A percentile compares a stretch with the other conserved stretches of the same genome.
phyloP scores from a whole-genome alignment of 2,329 filamentous ascomycete species.

The Tolypocladium endophyticum region DNA sequence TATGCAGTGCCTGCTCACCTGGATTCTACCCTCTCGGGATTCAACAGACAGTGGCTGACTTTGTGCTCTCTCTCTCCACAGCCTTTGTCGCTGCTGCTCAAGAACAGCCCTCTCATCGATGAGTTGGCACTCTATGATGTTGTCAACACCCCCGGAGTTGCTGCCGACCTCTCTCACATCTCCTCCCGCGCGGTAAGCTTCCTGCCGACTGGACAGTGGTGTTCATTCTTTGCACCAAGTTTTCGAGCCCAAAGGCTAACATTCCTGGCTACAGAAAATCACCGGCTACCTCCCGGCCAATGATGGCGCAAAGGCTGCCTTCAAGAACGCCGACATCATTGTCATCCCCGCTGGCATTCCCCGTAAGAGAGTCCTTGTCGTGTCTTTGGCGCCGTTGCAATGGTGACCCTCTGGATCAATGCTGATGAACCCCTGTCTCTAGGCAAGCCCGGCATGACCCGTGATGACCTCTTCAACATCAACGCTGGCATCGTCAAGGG shows the following conservation, averaged over 20 bases:
- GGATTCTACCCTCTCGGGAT: not conserved
- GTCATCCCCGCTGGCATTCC: slow-evolving; percentile 98
- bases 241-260: not conserved
- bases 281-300: slow-evolving; percentile 81
- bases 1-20: slow-evolving; percentile 27
- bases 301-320: slow-evolving; percentile 73
- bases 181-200: slow-evolving; percentile 65
- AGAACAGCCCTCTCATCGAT: slow-evolving; percentile 77
- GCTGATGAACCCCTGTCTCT: not conserved
- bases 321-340: slow-evolving; percentile 90
- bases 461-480: slow-evolving; percentile 99
- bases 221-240: not conserved
- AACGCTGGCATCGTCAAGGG: slow-evolving; percentile 97
- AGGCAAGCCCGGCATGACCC: slow-evolving; percentile 99
- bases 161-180: slow-evolving; percentile 94
- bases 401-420: not conserved
- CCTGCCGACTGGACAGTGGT: slow-evolving; percentile 2
- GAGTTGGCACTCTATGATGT: slow-evolving; percentile 98
- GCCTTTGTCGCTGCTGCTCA: slow-evolving; percentile 94
- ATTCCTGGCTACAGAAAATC: slow-evolving; percentile 52
- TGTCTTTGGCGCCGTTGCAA: not conserved
- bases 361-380: slow-evolving; percentile 46
- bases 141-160: slow-evolving; percentile 94
- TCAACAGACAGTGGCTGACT: slow-evolving; percentile 8
- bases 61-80: slow-evolving; percentile 25